phyloP scores from a whole-genome alignment of 257 asterid species.

The Solanum ossicruentum region DNA sequence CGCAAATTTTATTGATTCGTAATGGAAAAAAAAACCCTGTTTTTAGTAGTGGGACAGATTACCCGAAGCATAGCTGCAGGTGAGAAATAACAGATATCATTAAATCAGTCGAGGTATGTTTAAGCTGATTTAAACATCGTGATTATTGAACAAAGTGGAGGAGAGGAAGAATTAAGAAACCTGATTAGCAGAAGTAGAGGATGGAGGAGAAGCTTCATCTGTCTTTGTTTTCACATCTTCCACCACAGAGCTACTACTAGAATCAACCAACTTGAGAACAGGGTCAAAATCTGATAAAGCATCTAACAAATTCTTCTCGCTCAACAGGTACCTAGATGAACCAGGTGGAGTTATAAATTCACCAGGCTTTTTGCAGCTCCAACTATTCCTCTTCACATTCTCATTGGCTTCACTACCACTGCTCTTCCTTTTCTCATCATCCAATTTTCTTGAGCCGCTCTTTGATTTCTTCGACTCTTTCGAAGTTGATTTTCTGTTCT shows the following conservation, averaged over 20 bases:
- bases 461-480: not conserved
- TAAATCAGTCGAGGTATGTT: not conserved
- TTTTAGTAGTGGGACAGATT: no score
- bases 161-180: not conserved
- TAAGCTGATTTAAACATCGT: not conserved
- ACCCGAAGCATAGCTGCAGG: no score
- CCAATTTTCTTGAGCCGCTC: not conserved
- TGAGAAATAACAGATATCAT: not conserved
- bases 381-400: slow-evolving; percentile 12
- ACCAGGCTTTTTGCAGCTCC: slow-evolving; percentile 47
- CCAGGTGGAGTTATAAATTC: slow-evolving; percentile 66
- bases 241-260: not conserved
- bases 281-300: slow-evolving; percentile 27
- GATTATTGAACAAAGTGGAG: not conserved
- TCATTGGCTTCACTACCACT: not conserved
- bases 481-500: not conserved
- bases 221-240: not conserved
- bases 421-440: not conserved
- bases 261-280: not conserved
- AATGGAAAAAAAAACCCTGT: no score
- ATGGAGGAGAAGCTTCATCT: slow-evolving; percentile 7
- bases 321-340: slow-evolving; percentile 54
- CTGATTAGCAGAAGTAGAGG: not conserved
- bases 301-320: slow-evolving; percentile 28
- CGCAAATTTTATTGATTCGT: not conserved